phyloP scores from a whole-genome alignment of 306 rosid genomes.

The Quercus cerris region DNA sequence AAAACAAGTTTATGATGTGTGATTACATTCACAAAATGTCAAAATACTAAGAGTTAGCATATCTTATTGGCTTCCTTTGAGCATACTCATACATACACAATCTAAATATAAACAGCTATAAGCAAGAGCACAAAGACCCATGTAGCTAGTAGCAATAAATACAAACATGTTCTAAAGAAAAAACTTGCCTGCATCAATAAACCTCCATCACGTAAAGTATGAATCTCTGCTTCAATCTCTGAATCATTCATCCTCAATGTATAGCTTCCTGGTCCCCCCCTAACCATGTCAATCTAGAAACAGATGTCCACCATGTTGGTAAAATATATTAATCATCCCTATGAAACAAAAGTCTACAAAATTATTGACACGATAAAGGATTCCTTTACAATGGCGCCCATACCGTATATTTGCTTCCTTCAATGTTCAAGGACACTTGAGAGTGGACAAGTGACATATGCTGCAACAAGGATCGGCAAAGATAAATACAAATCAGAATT shows the following conservation, averaged over 20 bases:
- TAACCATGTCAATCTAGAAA: conserved; percentile 79
- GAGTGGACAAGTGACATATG: conserved; percentile 93
- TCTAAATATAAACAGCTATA: not conserved
- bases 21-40: not conserved
- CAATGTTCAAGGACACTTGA: conserved; percentile 92
- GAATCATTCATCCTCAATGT: conserved; percentile 72
- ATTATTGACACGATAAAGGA: conserved; percentile 9
- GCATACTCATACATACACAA: not conserved
- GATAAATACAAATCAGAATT: conserved; percentile 21
- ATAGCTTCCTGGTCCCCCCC: conserved; percentile 94
- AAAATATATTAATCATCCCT: conserved; percentile 21
- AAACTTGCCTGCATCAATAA: conserved; percentile 95
- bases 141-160: not conserved
- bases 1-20: not conserved
- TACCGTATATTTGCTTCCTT: conserved; percentile 96
- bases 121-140: not conserved
- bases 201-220: conserved; percentile 97
- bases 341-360: conserved; percentile 20
- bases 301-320: conserved; percentile 24
- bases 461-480: conserved; percentile 47
- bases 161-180: conserved; percentile 24
- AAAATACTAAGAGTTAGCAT: conserved; percentile 8
- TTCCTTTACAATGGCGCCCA: conserved; percentile 17
- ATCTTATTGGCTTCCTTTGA: not conserved
- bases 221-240: conserved; percentile 93